Conservation (phyloP, 169 alveolate genomes). For the Babesia bigemina region DNA sequence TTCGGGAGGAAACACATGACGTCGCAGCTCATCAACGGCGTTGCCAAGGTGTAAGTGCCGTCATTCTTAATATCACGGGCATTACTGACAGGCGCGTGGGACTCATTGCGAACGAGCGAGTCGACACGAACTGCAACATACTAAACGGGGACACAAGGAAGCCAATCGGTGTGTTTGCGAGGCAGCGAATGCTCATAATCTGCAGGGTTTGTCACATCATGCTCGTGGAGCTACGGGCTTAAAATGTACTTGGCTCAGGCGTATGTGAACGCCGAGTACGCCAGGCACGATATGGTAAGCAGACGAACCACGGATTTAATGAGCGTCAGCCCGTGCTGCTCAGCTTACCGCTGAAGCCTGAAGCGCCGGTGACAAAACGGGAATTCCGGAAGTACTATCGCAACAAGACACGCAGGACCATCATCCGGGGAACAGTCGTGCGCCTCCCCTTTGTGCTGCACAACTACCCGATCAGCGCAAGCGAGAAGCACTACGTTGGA, state of each 20-base stretch:
- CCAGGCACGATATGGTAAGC: conserved; percentile 62
- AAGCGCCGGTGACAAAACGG: conserved; percentile 28
- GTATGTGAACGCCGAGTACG: conserved; percentile 56
- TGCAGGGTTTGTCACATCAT: conserved; percentile 51
- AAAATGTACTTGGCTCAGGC: conserved; percentile 63
- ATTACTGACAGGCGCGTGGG: conserved; percentile 54
- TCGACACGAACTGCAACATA: conserved; percentile 19
- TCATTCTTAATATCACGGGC: not conserved
- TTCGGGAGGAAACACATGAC: conserved; percentile 69
- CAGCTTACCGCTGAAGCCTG: conserved; percentile 44
- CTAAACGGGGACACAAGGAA: conserved; percentile 37
- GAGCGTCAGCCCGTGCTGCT: conserved; percentile 35
- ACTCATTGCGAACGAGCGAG: conserved; percentile 27
- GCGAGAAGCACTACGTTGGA: conserved; percentile 15
- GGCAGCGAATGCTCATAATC: not conserved
- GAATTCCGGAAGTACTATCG: conserved; percentile 52
- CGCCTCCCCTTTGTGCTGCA: conserved; percentile 48
- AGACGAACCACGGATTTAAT: not conserved
- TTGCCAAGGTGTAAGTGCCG: conserved; percentile 57
- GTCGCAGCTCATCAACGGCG: conserved; percentile 41
- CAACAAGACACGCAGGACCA: conserved; percentile 19
- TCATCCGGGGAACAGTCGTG: conserved; percentile 46
- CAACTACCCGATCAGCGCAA: conserved; percentile 30
- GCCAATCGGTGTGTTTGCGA: conserved; percentile 45
- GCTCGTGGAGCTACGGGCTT: conserved; percentile 59